Conservation (phyloP, 805 yeast species). For the Yamadazyma kitorensis region DNA sequence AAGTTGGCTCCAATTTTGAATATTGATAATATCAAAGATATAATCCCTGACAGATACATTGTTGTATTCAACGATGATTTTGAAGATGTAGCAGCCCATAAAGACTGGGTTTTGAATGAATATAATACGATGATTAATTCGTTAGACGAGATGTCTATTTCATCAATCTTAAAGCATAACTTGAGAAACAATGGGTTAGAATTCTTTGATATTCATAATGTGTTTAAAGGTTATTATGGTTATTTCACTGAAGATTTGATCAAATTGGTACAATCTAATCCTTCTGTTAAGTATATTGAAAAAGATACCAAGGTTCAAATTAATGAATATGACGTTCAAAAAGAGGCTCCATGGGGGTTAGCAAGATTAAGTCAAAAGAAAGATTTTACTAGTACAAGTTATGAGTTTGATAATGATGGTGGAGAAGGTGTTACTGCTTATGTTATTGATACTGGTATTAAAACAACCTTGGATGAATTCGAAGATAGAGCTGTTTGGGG, state of each 20-base stretch:
- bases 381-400: conserved; percentile 19
- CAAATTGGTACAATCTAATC: conserved; percentile 10
- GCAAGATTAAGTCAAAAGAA: conserved; percentile 36
- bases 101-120: conserved; percentile 52
- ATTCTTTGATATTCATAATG: conserved; percentile 53
- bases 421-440: conserved; percentile 63
- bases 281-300: conserved; percentile 35
- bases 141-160: conserved; percentile 3
- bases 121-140: conserved; percentile 5
- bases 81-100: conserved; percentile 58
- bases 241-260: conserved; percentile 43
- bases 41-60: conserved; percentile 75
- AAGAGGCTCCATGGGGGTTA: conserved; percentile 42
- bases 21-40: conserved; percentile 8
- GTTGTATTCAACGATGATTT: conserved; percentile 70
- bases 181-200: conserved; percentile 30
- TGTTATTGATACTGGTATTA: conserved; percentile 83
- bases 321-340: conserved; percentile 32
- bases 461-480: conserved; percentile 57
- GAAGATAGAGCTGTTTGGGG: conserved; percentile 61
- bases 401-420: conserved; percentile 37
- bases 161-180: conserved; percentile 11
- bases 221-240: conserved; percentile 78
- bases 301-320: conserved; percentile 37
- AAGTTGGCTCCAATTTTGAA: conserved; percentile 13